Evolutionary conservation across 2,329 filamentous ascomycete genomes (phyloP), one percentile per base, ranked within the genome.

Genomic region (Colletotrichum sp.): DNA sequence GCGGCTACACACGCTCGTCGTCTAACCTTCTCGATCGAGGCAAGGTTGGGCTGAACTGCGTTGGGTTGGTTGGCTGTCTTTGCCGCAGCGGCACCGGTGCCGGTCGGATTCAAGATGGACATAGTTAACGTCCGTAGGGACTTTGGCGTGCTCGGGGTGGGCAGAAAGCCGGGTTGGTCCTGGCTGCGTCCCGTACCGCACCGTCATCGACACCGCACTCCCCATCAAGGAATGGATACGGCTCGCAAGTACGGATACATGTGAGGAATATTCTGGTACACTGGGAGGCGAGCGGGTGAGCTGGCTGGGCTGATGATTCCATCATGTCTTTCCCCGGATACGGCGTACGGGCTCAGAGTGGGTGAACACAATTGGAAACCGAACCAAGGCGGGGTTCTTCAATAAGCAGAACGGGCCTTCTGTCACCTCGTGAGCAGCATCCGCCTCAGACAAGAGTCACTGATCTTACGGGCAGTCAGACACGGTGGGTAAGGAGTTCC

Each of bases 11-110:
- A 67, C 66, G 62, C 66, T 76, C 66, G 72, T 69, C 74, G 72
- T 69, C 71, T 63, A 74, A 74, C 73, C 73, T 76, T 73, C 69
- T 73, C 72, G 68, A 76, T 64, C 30, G 24, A 71, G 75, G 36
- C 59, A 66, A 71, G 36, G 44, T 36, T 63, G 64, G 57, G 39
- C 39, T 49, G 39, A n/a, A n/a, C 57, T 59, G 55, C 24, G 55
- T 26, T 59, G 55, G 34, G 36, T 44, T 59, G 64, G 57, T 64
- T 44, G 62, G 64, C 57, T 21, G 34, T 28, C 24, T 62, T 75
- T 75, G 71, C 71, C 75, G 75, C 66, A 55, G 65, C 71, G 70
- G 44, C 30, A 26, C 73, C 64, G 39, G 44, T 52, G 44, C 44
- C 44, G 67, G 21, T 68, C 64, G 59, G 57, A 44, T 30, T 55